Percentiles rank a stretch among this genome's conserved stretches.
These are phyloP conservation scores for Bifiguratus adelaidae DNA, from an alignment of 192 early-diverging fungal genomes.

Conservation along the genomic window DNA sequence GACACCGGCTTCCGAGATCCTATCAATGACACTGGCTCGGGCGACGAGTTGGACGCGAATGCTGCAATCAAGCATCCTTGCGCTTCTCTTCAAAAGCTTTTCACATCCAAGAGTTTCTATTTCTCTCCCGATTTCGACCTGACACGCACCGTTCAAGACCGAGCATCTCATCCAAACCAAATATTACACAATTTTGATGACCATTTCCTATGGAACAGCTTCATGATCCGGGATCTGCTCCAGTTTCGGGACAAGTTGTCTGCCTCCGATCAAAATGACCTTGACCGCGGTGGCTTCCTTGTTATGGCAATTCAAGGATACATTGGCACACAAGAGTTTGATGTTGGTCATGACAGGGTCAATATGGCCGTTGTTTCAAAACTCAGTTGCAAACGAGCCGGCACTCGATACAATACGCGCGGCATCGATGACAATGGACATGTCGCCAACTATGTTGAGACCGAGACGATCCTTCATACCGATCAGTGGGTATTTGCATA, in stretches of 20 bases:
- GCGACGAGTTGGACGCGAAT: conserved; percentile 23
- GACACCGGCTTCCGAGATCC: conserved; percentile 16
- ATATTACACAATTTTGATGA: conserved; percentile 41
- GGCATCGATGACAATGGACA: conserved; percentile 95
- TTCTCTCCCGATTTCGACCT: conserved; percentile 86
- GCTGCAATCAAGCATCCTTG: conserved; percentile 71
- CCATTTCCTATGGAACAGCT: conserved; percentile 88
- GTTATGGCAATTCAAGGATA: conserved; percentile 72
- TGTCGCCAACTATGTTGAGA: conserved; percentile 99
- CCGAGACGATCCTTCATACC: conserved; percentile 71
- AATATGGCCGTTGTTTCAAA: conserved; percentile 60
- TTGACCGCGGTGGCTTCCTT: conserved; percentile 70
- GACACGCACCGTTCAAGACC: conserved; percentile 60
- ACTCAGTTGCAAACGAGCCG: conserved; percentile 69
- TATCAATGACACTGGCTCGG: conserved; percentile 25
- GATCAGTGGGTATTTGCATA: conserved; percentile 52
- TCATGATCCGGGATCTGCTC: conserved; percentile 70
- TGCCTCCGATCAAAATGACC: conserved; percentile 40
- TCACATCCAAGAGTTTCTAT: conserved; percentile 86
- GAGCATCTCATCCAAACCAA: background rate
- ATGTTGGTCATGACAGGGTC: conserved; percentile 18
- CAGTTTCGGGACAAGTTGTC: conserved; percentile 72
- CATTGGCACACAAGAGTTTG: conserved; percentile 40
- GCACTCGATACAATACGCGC: conserved; percentile 88
- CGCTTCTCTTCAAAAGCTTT: conserved; percentile 56